A percentile compares a stretch with the other conserved stretches of the same genome.
Evolutionary conservation across 208 protist genomes (phyloP).

Genomic region (Leishmania mexicana): DNA sequence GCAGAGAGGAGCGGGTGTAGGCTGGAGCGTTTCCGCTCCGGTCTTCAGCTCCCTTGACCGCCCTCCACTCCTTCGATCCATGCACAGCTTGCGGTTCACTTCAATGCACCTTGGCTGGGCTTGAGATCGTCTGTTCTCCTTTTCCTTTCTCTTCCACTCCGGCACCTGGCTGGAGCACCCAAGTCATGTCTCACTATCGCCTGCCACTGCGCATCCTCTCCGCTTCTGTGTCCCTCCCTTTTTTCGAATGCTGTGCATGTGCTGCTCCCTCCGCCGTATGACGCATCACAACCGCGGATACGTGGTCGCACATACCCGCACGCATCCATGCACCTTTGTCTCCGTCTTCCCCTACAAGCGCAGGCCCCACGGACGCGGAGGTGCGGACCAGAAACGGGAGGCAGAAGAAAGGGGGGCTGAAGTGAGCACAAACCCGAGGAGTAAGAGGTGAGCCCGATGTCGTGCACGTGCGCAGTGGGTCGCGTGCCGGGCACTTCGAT

Average conservation of each 20-base stretch:
- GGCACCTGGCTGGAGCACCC: not conserved
- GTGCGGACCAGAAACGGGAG: not conserved
- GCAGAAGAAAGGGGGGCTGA: not conserved
- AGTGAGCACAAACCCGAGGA: not conserved
- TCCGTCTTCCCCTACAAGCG: not conserved
- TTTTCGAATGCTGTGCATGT: not conserved
- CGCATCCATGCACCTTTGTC: not conserved
- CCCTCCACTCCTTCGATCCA: not conserved
- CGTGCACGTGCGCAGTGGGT: conserved; percentile 10
- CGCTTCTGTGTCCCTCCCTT: not conserved
- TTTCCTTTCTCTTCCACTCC: not conserved
- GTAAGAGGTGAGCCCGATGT: not conserved
- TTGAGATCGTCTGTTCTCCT: not conserved
- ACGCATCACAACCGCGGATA: not conserved
- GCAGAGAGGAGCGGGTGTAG: not conserved
- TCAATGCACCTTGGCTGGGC: not conserved
- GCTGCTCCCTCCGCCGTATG: not conserved
- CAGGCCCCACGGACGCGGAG: not conserved
- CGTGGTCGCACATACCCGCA: not conserved
- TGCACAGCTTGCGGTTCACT: not conserved
- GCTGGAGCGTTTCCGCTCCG: not conserved
- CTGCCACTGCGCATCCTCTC: not conserved
- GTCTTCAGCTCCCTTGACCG: not conserved
- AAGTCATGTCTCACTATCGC: not conserved
- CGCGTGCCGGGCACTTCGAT: not conserved